Evolutionary conservation across 2,329 filamentous ascomycete species (phyloP), one percentile per base, ranked within the genome.

Genomic region (Pezicula rhizophila): DNA sequence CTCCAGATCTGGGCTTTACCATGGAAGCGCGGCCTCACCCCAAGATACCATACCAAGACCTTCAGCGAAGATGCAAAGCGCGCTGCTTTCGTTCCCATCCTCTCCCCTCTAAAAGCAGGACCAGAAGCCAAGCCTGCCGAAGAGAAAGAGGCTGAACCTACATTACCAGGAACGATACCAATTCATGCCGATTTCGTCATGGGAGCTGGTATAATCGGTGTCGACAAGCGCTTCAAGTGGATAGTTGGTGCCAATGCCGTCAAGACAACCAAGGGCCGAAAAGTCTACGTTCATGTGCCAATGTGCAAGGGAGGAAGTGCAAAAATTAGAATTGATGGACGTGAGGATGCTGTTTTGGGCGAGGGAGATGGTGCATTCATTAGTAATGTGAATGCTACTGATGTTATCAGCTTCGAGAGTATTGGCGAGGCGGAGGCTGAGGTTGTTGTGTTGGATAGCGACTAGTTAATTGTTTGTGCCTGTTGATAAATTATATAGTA

Each of bases 1-100:
- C 70, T 95, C 31, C 89, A 95, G 68, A 95, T 95, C 59, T 95
- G 89, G 89, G 88, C 84, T 1, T 72, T 88, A 44, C 89, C 89
- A 0, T 91, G 89, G 78, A 82, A 82, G 65, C 70, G 75, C 18
- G 84, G 87, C 0, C 73, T 95, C 42, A 75, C 76, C 42, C 89
- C 89, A 2, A 75, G 78, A 35, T 95, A 95, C 64, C 85, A 89
- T 66, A 93, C 87, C 4, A 76, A 74, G 52, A 78, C 79, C 53
- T 95, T 89, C 58, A 68, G 73, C 44, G 89, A 95, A 42, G 85
- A 82, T 50, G 75, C 78, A 52, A 95, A 95, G 75, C 73, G 76
- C 50, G 75, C 82, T 60, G 79, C 68, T 14, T 85, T 95, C 56
- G 78, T 92, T 18, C 75, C 80, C 18, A 89, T 95, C 49, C 77